phyloP scores from a whole-genome alignment of 106 monocot genomes.

The Gastrodia elata region DNA sequence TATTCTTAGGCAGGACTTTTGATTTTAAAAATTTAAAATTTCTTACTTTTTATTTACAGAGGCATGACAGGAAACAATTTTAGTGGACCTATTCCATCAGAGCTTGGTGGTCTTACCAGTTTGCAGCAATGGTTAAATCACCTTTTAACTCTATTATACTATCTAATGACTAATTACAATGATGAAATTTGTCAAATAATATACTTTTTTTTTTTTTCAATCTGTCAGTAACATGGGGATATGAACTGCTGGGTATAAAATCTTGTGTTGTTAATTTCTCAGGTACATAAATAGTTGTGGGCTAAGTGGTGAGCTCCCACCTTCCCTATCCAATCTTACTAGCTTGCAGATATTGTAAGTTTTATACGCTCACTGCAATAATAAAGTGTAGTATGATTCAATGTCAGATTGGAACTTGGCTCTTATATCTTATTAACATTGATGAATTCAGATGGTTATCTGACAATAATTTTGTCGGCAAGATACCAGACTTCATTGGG shows the following conservation, averaged over 20 bases:
- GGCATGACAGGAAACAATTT: conserved; percentile 24
- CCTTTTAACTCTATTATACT: not conserved
- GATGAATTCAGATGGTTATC: conserved; percentile 46
- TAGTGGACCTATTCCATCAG: conserved; percentile 20
- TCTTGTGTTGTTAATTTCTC: not conserved
- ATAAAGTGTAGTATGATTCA: not conserved
- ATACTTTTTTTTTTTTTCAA: not conserved
- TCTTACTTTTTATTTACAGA: conserved; percentile 13
- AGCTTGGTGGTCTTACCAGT: conserved; percentile 18
- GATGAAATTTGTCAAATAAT: not conserved
- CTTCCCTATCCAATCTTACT: conserved; percentile 41
- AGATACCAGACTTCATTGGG: conserved; percentile 66
- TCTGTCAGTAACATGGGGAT: not conserved
- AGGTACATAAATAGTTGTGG: conserved; percentile 57
- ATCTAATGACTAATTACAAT: not conserved
- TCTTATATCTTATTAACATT: conserved; percentile 1
- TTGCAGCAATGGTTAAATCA: conserved; percentile 20
- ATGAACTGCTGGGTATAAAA: not conserved
- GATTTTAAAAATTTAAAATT: not conserved
- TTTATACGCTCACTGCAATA: not conserved
- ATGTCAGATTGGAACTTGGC: too few species aligned
- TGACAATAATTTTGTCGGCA: conserved; percentile 61
- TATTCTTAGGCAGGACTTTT: not conserved
- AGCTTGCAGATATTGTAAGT: conserved; percentile 37
- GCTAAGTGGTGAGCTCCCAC: conserved; percentile 44